These are phyloP conservation scores for Penicillium angulare DNA, from an alignment of 495 filamentous ascomycete species.

Conservation along the genomic window DNA sequence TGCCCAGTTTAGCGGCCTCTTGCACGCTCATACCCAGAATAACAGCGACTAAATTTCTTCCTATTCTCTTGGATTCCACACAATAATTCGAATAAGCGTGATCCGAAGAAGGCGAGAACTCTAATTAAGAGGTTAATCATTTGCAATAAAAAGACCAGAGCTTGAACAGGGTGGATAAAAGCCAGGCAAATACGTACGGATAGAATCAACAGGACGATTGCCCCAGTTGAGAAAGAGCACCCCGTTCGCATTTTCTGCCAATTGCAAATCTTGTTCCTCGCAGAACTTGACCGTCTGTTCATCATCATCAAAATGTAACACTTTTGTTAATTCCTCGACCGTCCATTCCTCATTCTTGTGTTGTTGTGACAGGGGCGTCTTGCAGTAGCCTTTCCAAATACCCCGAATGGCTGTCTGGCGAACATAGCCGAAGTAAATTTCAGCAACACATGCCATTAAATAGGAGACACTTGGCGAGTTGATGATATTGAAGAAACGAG, in stretches of 20 bases:
- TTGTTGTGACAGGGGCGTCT: conserved; percentile 56
- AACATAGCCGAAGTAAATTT: conserved; percentile 81
- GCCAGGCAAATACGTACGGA: conserved; percentile 36
- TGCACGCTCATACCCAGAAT: conserved; percentile 51
- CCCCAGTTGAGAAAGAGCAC: conserved; percentile 55
- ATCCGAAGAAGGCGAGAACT: conserved; percentile 43
- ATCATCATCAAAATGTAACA: conserved; percentile 71
- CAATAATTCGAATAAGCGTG: conserved; percentile 49
- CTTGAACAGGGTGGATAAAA: background rate
- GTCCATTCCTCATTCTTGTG: conserved; percentile 76
- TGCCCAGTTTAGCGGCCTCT: conserved; percentile 44
- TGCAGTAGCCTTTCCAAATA: conserved; percentile 58
- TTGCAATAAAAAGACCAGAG: background rate
- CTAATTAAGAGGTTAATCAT: conserved; percentile 17
- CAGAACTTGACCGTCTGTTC: conserved; percentile 69
- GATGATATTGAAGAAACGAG: conserved; percentile 74
- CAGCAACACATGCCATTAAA: conserved; percentile 89
- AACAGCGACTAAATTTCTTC: conserved; percentile 47
- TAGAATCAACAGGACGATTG: conserved; percentile 39
- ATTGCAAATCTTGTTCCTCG: conserved; percentile 63
- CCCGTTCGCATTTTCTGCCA: conserved; percentile 51
- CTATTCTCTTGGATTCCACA: conserved; percentile 52
- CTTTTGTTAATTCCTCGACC: conserved; percentile 59
- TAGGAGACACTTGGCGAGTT: conserved; percentile 72
- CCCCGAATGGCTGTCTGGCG: conserved; percentile 73